Evolutionary conservation across 345 rosid genomes (phyloP).

Genomic region (Erysimum cheiranthoides): DNA sequence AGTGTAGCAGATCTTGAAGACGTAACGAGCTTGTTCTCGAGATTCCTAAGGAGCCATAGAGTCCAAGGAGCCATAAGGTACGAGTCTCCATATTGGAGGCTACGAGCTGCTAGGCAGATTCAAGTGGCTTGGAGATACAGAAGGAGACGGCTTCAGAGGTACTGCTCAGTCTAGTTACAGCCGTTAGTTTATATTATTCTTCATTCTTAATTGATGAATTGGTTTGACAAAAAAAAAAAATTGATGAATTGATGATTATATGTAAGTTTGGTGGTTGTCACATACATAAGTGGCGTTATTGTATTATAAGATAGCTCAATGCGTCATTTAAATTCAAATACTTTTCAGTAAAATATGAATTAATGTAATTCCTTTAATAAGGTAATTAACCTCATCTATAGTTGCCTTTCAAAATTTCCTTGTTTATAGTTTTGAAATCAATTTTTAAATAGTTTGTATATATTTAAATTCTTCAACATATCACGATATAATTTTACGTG

Average conservation of each 20-base stretch:
- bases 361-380: not conserved
- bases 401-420: no score
- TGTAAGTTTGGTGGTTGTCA: conserved; percentile 11
- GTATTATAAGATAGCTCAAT: conserved; percentile 4
- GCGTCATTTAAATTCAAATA: not conserved
- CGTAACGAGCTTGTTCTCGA: conserved; percentile 69
- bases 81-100: conserved; percentile 82
- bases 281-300: not conserved
- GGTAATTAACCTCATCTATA: no score
- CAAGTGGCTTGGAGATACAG: conserved; percentile 92
- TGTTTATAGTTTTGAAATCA: no score
- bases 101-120: conserved; percentile 61
- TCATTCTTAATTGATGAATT: conserved; percentile 4
- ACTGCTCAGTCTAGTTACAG: conserved; percentile 31
- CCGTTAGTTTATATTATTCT: conserved; percentile 14
- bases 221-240: no score
- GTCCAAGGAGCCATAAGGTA: conserved; percentile 93
- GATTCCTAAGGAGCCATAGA: conserved; percentile 65
- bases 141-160: conserved; percentile 56
- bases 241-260: conserved; percentile 16
- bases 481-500: no score
- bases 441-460: no score
- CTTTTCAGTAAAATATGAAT: not conserved
- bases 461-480: no score
- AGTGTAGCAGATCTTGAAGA: conserved; percentile 83